phyloP scores from a whole-genome alignment of 768 basidiomycete genomes.

The Suillus ampliporus region DNA sequence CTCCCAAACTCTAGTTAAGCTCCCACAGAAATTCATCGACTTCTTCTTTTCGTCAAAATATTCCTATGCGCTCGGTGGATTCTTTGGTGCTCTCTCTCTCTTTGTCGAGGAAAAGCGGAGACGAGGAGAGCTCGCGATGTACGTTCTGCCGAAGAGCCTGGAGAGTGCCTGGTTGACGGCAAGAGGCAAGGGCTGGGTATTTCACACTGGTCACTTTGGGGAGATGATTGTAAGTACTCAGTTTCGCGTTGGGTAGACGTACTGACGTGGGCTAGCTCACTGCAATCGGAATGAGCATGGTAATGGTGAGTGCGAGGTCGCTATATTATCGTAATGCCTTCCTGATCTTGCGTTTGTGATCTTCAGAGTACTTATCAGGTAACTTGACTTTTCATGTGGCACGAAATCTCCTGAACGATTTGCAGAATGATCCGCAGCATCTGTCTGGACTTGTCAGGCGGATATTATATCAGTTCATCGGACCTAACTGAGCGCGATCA shows the following conservation, averaged over 20 bases:
- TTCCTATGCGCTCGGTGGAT: constrained; percentile 77
- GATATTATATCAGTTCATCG: constrained; percentile 88
- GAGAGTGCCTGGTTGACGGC: constrained; percentile 91
- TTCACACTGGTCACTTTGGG: constrained; percentile 71
- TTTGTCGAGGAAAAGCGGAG: constrained; percentile 88
- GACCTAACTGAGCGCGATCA: constrained; percentile 62
- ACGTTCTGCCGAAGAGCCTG: constrained; percentile 84
- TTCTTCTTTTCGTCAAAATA: constrained; percentile 68
- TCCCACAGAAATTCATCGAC: constrained; percentile 56
- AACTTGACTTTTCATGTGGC: constrained; percentile 1
- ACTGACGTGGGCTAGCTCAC: constrained; percentile 48
- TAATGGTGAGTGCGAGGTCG: constrained; percentile 63
- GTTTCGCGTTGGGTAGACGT: not conserved
- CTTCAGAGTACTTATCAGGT: constrained; percentile 79
- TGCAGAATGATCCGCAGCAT: constrained; percentile 74
- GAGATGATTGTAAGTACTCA: constrained; percentile 59
- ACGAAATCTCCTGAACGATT: not conserved
- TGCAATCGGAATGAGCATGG: constrained; percentile 88
- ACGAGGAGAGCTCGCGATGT: constrained; percentile 93
- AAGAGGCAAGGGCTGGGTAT: constrained; percentile 76
- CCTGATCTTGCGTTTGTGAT: constrained; percentile 7
- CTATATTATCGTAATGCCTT: not conserved
- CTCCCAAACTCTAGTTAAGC: constrained; percentile 37
- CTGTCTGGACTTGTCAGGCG: constrained; percentile 81
- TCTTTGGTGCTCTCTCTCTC: constrained; percentile 75